Percentiles rank a stretch among this genome's conserved stretches.
Evolutionary conservation across 139 green algal genomes (phyloP).

Genomic region (Tetradesmus lagerheimii): DNA sequence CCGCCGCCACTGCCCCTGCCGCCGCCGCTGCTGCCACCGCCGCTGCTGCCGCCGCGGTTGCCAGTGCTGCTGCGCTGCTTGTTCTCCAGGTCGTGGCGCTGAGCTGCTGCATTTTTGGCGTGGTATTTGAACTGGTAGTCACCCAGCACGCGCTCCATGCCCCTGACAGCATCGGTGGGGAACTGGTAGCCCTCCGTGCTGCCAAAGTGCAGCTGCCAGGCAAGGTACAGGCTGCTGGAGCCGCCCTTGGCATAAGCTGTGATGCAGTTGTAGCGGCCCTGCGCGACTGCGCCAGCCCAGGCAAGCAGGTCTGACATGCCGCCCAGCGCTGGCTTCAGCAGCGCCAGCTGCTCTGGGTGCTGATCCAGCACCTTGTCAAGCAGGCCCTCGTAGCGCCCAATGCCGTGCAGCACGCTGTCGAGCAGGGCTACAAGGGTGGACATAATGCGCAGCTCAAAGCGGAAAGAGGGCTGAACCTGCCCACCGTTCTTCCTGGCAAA

Average conservation of each 20-base stretch:
- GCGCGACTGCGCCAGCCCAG: neutral
- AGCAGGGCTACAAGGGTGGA: neutral
- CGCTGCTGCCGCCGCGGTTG: neutral
- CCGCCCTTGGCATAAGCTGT: neutral
- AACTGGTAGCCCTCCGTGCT: neutral
- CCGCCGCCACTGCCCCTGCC: neutral
- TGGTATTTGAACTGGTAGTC: neutral
- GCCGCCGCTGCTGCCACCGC: neutral
- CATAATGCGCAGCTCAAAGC: neutral
- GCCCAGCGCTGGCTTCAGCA: neutral
- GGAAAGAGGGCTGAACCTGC: too few species aligned
- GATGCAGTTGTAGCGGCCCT: neutral
- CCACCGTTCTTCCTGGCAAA: too few species aligned
- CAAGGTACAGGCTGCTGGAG: neutral
- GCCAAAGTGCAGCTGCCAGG: neutral
- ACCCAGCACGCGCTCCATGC: neutral
- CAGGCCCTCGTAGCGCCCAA: neutral
- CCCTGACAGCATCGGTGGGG: neutral
- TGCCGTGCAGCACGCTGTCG: neutral
- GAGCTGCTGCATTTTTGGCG: neutral
- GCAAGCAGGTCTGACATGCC: neutral
- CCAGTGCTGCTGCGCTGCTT: neutral
- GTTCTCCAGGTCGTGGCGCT: neutral
- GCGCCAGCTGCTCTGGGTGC: neutral
- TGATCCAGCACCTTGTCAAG: neutral